phyloP scores from a whole-genome alignment of 768 basidiomycete genomes.

The Amanita muscaria region DNA sequence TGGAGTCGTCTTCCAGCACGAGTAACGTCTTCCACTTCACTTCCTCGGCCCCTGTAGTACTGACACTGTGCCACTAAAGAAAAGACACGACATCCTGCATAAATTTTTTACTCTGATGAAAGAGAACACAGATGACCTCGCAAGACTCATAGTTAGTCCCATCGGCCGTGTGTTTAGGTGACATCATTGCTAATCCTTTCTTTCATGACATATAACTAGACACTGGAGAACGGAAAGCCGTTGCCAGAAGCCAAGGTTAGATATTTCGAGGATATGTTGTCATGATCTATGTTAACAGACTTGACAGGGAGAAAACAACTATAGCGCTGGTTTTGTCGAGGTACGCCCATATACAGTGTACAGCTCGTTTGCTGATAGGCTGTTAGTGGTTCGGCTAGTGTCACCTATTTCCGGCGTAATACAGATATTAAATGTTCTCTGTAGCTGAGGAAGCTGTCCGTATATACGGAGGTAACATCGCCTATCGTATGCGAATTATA shows the following conservation, averaged over 20 bases:
- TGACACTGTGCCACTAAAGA: conserved; percentile 26
- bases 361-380: conserved; percentile 1
- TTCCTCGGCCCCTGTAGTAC: neutral
- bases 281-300: too few species aligned
- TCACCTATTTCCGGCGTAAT: neutral
- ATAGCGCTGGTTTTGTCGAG: conserved; percentile 82
- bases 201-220: conserved; percentile 34
- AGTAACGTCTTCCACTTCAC: conserved; percentile 28
- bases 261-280: too few species aligned
- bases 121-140: conserved; percentile 80
- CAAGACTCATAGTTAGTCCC: conserved; percentile 75
- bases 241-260: conserved; percentile 71
- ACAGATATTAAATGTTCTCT: conserved; percentile 8
- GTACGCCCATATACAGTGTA: conserved; percentile 26
- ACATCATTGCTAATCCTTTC: conserved; percentile 15
- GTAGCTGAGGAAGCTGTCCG: conserved; percentile 88
- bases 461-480: conserved; percentile 67
- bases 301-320: conserved; percentile 81
- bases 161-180: conserved; percentile 13
- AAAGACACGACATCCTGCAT: conserved; percentile 76
- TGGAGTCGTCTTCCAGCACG: conserved; percentile 89
- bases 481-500: neutral
- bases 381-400: conserved; percentile 72
- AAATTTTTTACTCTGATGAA: conserved; percentile 75
- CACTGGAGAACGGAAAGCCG: conserved; percentile 93